phyloP scores from a whole-genome alignment of 108 stramenopile species.

The Fistulifera solaris region DNA sequence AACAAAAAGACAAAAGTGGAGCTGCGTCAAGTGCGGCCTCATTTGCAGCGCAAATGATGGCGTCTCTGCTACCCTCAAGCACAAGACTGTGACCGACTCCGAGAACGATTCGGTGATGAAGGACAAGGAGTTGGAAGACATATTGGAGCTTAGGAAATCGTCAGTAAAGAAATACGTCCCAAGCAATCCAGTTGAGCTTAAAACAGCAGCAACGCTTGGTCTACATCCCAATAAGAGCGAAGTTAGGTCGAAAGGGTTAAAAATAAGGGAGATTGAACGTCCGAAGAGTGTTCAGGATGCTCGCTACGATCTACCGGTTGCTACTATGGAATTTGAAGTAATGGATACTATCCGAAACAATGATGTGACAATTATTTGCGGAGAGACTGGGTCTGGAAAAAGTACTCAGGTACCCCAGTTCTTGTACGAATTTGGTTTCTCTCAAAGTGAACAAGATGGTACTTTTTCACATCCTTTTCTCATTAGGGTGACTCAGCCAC shows the following conservation, averaged over 20 bases:
- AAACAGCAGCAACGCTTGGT: conserved; percentile 34
- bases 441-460: conserved; percentile 9
- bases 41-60: too few species aligned
- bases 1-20: too few species aligned
- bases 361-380: conserved; percentile 90
- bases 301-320: conserved; percentile 90
- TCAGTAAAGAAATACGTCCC: too few species aligned
- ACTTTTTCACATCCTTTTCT: conserved; percentile 31
- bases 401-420: conserved; percentile 92
- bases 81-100: too few species aligned
- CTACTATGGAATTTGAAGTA: conserved; percentile 97
- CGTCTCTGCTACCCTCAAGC: too few species aligned
- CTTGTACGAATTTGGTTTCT: conserved; percentile 90
- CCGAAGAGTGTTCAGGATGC: conserved; percentile 46
- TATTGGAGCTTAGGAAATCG: too few species aligned
- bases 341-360: conserved; percentile 88
- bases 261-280: conserved; percentile 37
- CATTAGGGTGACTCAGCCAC: conserved; percentile 87
- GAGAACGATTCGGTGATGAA: too few species aligned
- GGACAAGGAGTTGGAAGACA: conserved; percentile 15
- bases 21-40: too few species aligned
- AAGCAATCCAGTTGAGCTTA: conserved; percentile 25
- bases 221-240: conserved; percentile 18
- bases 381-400: conserved; percentile 71
- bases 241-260: too few species aligned